Evolutionary conservation across 2,329 filamentous ascomycete species (phyloP), one percentile per base, ranked within the genome.

Genomic region (Aspergillus chevalieri): DNA sequence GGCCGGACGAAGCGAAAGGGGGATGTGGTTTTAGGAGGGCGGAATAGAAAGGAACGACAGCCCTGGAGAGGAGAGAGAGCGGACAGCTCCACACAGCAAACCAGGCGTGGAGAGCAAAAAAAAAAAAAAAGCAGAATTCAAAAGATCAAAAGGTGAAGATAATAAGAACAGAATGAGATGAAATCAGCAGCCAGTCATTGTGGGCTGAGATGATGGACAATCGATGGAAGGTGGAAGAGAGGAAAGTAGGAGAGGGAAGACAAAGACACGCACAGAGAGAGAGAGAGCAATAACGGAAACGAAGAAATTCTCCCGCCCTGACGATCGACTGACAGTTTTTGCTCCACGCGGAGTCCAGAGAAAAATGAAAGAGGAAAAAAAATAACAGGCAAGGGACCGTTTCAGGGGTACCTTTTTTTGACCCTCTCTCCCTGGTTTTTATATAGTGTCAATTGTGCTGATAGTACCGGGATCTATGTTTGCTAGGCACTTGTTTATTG

Each of bases 11-110:
- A 45, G 36, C 19, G 19, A 26, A 28, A 50, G 28, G 51, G 52
- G 53, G 47, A 10, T 28, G 1, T 12, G 26, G 26, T 30, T 10
- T 30, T 30, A 30, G 26, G 52, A 46, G 44, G 47, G 52, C 50
- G 49, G 38, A 46, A 57, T 52, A 52, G 53, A 56, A 61, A 59
- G 54, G 59, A 62, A 57, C 54, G 59, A 62, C 57, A 60, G 58
- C 58, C 58, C 58, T 54, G 46, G 47, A 28, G 26, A 30, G 15
- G 39, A 39, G 36, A 47, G 24, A 39, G 41, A 34, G 38, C 33
- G 10, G 28, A 15, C 24, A 22, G 30, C n/a, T 26, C 12, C 21
- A 26, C 10, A n/a, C 10, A 43, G 42, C 10, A 28, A 17, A 42
- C 39, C 47, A 52, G 47, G 39, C 38, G 42, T 46, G 41, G 33